Evolutionary conservation across 139 green algal species (phyloP), one percentile per base, ranked within the genome.

Genomic region (Trebouxia sp.): DNA sequence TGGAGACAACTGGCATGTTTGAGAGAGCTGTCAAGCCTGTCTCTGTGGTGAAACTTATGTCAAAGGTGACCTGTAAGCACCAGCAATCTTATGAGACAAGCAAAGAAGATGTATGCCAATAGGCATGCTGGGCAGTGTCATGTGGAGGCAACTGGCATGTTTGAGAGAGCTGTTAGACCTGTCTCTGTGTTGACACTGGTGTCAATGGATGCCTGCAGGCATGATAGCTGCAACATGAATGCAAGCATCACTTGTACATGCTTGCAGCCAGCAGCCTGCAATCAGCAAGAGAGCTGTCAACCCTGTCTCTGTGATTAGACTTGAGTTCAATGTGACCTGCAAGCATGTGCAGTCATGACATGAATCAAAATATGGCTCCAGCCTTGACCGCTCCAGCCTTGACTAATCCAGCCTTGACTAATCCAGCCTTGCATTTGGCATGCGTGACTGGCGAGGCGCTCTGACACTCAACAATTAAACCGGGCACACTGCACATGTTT

Each of bases 211-310:
- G 94, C 92, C 91, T 97, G 92, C 55, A 86, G 2, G 42, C 20
- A 26, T 94, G 0, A 87, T 92, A 35, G 55, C 56, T 58, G 81
- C 50, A 76, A 92, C 93, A 14, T 75, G 55, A 58, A 78, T 50
- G 55, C 26, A 17, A 65, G 42, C 35, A 76, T 5, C 65, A 84
- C 82, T 37, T 76, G 76, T 8, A 1, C 45, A 17, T 6, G 55
- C 8, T 11, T 38, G n/a, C 50, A 37, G 11, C 30, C 51, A 24
- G 56, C 17, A 32, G 43, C 67, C 67, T 6, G 86, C 87, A 83
- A 89, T 98, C 90, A 97, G 97, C 85, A 82, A 92, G 20, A 97
- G 87, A 22, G 87, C 90, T 32, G 72, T 78, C n/a, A 92, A 35
- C 7, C 55, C 66, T 1, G 43, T 20, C 1, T 81, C 75, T 0